These are phyloP conservation scores for Penicillium cosmopolitanum DNA, from an alignment of 495 filamentous ascomycete genomes.

Conservation along the genomic window DNA sequence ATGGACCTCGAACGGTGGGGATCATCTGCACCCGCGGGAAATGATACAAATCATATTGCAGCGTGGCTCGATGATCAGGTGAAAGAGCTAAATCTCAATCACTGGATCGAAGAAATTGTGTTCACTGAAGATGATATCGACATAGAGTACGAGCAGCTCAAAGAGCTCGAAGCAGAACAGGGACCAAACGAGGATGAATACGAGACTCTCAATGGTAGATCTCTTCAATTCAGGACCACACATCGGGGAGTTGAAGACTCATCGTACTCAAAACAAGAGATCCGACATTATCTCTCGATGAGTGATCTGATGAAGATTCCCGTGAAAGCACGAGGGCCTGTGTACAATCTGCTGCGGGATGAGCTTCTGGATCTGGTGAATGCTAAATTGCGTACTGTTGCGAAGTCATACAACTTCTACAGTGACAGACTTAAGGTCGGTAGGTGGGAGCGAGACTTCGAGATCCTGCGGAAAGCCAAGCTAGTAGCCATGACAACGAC, in stretches of 20 bases:
- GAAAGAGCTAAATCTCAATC: constrained; percentile 39
- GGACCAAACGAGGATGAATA: constrained; percentile 54
- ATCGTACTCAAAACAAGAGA: constrained; percentile 6
- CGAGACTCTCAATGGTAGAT: constrained; percentile 56
- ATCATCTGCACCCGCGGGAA: background rate
- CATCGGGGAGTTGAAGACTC: constrained; percentile 39
- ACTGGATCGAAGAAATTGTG: constrained; percentile 47
- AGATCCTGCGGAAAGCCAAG: constrained; percentile 55
- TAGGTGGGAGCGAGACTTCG: constrained; percentile 58
- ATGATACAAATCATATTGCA: constrained; percentile 33
- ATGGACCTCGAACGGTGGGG: background rate
- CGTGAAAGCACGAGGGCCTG: constrained; percentile 49
- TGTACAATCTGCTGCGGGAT: constrained; percentile 62
- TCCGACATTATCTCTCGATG: constrained; percentile 27
- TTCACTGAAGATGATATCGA: constrained; percentile 65
- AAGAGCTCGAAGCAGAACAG: constrained; percentile 67
- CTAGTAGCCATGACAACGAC: constrained; percentile 79
- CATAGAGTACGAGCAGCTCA: constrained; percentile 65
- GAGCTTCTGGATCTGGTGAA: constrained; percentile 47
- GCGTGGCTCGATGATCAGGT: constrained; percentile 65
- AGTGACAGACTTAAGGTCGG: constrained; percentile 52
- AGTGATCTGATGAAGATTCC: constrained; percentile 63
- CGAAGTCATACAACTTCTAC: constrained; percentile 44
- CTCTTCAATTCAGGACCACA: constrained; percentile 49
- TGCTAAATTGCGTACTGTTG: constrained; percentile 43